These are phyloP conservation scores for Thraustotheca clavata DNA, from an alignment of 352 stramenopile species.

Conservation along the genomic window DNA sequence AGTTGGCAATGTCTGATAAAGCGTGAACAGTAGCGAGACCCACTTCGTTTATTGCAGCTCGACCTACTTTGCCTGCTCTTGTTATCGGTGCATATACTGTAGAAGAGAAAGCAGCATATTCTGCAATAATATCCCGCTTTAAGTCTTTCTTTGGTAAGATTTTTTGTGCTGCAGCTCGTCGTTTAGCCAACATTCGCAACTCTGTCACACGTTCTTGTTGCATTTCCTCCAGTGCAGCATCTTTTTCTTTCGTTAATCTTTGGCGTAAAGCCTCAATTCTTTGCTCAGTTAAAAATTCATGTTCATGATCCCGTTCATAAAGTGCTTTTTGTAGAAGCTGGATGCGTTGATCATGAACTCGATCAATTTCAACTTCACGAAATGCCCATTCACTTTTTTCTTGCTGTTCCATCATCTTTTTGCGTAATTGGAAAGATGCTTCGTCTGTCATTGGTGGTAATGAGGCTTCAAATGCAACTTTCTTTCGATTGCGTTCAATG, in stretches of 20 bases:
- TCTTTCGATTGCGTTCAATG: slow-evolving; percentile 84
- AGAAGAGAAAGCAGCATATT: slow-evolving; percentile 81
- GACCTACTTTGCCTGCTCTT: slow-evolving; percentile 47
- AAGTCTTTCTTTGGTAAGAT: slow-evolving; percentile 29
- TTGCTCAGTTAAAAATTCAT: slow-evolving; percentile 88
- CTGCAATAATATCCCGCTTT: slow-evolving; percentile 81
- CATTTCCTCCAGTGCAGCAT: slow-evolving; percentile 66
- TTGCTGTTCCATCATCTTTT: slow-evolving; percentile 89
- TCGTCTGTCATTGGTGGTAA: slow-evolving; percentile 93
- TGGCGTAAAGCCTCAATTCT: slow-evolving; percentile 84
- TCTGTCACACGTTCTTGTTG: slow-evolving; percentile 81
- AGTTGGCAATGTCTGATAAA: slow-evolving; percentile 43
- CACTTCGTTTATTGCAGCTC: slow-evolving; percentile 32
- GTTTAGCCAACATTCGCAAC: slow-evolving; percentile 87
- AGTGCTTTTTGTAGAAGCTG: slow-evolving; percentile 71
- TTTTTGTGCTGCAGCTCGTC: slow-evolving; percentile 47
- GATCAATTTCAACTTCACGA: slow-evolving; percentile 85
- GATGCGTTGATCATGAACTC: slow-evolving; percentile 71
- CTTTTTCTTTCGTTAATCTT: slow-evolving; percentile 58
- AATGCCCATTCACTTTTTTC: slow-evolving; percentile 85
- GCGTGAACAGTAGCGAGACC: slow-evolving; percentile 45
- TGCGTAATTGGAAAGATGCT: slow-evolving; percentile 83
- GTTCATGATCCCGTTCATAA: slow-evolving; percentile 79
- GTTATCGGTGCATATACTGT: slow-evolving; percentile 78
- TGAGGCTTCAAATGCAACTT: slow-evolving; percentile 73